A percentile compares a stretch with the other conserved stretches of the same genome.
phyloP scores from a whole-genome alignment of 1,139 yeast genomes.

The Suhomyces wounanorum region DNA sequence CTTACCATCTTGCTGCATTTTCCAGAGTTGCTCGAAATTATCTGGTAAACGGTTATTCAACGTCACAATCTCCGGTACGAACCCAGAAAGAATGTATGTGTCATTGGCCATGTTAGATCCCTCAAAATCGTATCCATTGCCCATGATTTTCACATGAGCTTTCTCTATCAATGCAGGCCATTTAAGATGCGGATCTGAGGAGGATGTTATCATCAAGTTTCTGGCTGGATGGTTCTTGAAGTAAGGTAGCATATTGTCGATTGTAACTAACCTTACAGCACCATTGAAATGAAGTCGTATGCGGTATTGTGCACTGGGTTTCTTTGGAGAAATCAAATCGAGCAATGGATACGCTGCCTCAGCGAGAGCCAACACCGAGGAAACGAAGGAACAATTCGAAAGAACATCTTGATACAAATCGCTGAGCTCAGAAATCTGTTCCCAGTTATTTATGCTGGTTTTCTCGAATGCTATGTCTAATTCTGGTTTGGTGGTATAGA shows the following conservation, averaged over 20 bases:
- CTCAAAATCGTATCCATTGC: conserved; percentile 58
- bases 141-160: conserved; percentile 66
- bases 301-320: conserved; percentile 34
- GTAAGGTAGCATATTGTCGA: conserved; percentile 50
- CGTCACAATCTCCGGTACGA: conserved; percentile 67
- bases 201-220: conserved; percentile 40
- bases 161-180: conserved; percentile 83
- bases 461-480: conserved; percentile 20
- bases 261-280: conserved; percentile 46
- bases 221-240: conserved; percentile 21
- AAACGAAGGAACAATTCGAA: conserved; percentile 78
- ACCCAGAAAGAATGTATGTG: conserved; percentile 64
- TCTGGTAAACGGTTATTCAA: conserved; percentile 27
- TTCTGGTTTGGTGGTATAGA: conserved; percentile 20
- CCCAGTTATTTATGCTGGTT: conserved; percentile 23
- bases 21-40: conserved; percentile 34
- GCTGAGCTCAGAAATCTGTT: conserved; percentile 18
- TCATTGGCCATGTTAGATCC: conserved; percentile 88
- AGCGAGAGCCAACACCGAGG: conserved; percentile 54
- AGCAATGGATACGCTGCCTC: conserved; percentile 16
- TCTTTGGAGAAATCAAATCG: conserved; percentile 31
- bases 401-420: conserved; percentile 55
- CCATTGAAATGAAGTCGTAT: conserved; percentile 58
- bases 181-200: conserved; percentile 35
- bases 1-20: conserved; percentile 31